Base-by-base conservation (phyloP, 768 basidiomycete genomes). In the Cystobasidium tubakii region DNA sequence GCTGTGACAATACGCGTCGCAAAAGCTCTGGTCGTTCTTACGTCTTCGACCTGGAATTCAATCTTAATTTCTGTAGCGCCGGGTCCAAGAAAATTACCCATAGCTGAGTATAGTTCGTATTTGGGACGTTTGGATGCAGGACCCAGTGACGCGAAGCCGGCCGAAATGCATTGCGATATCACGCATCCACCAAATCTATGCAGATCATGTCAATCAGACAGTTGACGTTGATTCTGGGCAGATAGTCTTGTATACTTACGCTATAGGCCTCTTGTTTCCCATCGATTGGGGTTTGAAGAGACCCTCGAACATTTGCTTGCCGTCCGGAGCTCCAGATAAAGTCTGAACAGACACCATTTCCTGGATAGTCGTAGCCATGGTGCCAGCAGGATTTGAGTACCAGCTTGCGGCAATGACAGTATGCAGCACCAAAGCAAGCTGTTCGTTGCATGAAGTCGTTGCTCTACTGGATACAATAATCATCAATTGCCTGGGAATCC, bases 1-100 rank as follows among this genome's bases (percentile, higher is more conserved):
- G 69, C 69, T 31, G 29, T 33, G 2, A 71, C 69, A 27, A 55
- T 34, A n/a, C 69, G 50, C 33, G 69, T 71, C 50, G 69, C 69
- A 34, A 71, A 60, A 6, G 54, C 23, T 36, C 34, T 55, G 10
- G 53, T 60, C 9, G 50, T 60, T 9, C 69, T 54, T 12, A 71
- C 54, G n/a, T 60, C 54, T 33, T 60, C 54, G 4, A 71, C 69
- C 15, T 60, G 13, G 69, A 54, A 71, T 39, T 29, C 33, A n/a
- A 53, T 71, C 46, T 31, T 27, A 15, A 55, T 44, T 27, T 71
- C 69, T 34, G 55, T 71, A 6, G 50, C 55, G 13, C 69, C 69
- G 12, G 69, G 69, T n/a, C 69, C 69, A 3, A 71, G 54, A 34
- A 71, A 71, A 54, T 23, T 33, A 21, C 69, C 69, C n/a, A 71